A percentile compares a stretch with the other conserved stretches of the same genome.
phyloP scores from a whole-genome alignment of 164 flowering plant genomes.

The Tinospora cordifolia region DNA sequence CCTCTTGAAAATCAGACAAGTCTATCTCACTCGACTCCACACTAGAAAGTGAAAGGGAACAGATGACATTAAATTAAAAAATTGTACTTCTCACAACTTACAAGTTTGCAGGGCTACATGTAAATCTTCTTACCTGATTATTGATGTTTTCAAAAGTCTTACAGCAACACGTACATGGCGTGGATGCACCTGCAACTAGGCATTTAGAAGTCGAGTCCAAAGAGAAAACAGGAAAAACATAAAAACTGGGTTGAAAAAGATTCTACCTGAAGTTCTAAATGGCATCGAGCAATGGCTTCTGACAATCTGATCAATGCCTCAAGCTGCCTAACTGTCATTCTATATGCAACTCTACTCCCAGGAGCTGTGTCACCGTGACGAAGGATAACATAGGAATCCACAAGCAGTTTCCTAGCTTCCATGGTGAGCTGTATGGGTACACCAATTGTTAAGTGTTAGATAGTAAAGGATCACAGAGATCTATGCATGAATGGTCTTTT shows the following conservation, averaged over 20 bases:
- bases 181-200: too few relatives aligned
- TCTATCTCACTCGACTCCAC: too few relatives aligned
- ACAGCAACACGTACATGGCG: slow-evolving; percentile 75
- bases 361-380: slow-evolving; percentile 88
- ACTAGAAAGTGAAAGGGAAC: too few relatives aligned
- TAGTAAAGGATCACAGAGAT: neutral
- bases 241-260: too few relatives aligned
- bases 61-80: too few relatives aligned
- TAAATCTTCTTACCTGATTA: slow-evolving; percentile 57
- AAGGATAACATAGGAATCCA: slow-evolving; percentile 88
- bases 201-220: too few relatives aligned
- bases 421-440: slow-evolving; percentile 42
- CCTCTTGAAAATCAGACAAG: slow-evolving; percentile 82
- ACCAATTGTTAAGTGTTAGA: slow-evolving; percentile 2
- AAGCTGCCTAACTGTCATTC: slow-evolving; percentile 98
- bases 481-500: too few relatives aligned
- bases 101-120: neutral
- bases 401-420: slow-evolving; percentile 78
- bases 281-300: too few relatives aligned
- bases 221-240: too few relatives aligned
- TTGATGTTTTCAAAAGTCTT: slow-evolving; percentile 72
- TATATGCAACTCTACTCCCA: too few relatives aligned
- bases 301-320: slow-evolving; percentile 87
- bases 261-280: too few relatives aligned
- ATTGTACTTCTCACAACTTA: too few relatives aligned